These are phyloP conservation scores for Cadophora malorum DNA, from an alignment of 2,329 filamentous ascomycete species.

Conservation along the genomic window DNA sequence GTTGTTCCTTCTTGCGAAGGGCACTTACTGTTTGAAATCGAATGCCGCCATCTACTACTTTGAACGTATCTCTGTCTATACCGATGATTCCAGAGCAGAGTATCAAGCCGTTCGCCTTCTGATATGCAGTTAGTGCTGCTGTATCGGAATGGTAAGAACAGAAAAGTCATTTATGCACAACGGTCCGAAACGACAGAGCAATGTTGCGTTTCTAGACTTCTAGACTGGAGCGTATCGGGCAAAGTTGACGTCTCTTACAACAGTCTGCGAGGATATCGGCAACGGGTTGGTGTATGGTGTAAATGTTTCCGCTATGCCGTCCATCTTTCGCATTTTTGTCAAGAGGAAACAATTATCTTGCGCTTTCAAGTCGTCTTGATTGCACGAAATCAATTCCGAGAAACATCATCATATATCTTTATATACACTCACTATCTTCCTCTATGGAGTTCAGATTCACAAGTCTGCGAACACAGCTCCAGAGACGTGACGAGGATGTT, in stretches of 20 bases:
- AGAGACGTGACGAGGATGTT: neutral
- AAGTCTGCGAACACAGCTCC: neutral
- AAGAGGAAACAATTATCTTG: neutral
- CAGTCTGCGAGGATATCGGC: too few relatives aligned
- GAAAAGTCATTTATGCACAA: neutral
- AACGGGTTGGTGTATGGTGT: too few relatives aligned
- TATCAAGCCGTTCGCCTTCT: neutral
- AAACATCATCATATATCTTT: neutral
- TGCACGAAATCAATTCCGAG: neutral
- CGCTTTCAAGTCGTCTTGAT: neutral
- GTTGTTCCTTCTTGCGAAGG: neutral
- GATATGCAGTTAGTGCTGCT: neutral
- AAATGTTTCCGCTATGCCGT: too few relatives aligned
- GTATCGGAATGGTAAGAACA: neutral
- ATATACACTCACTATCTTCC: neutral
- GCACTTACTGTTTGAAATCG: neutral
- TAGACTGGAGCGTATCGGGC: too few relatives aligned
- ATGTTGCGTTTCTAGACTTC: too few relatives aligned
- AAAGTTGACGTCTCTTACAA: too few relatives aligned
- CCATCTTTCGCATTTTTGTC: neutral
- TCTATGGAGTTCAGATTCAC: neutral
- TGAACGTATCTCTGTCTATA: neutral
- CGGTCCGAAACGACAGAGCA: neutral
- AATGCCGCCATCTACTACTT: slow-evolving; percentile 4
- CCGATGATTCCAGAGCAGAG: neutral